Evolutionary conservation across 1,284 basidiomycete genomes (phyloP), one percentile per base, ranked within the genome.

Genomic region (Tilletia indica): DNA sequence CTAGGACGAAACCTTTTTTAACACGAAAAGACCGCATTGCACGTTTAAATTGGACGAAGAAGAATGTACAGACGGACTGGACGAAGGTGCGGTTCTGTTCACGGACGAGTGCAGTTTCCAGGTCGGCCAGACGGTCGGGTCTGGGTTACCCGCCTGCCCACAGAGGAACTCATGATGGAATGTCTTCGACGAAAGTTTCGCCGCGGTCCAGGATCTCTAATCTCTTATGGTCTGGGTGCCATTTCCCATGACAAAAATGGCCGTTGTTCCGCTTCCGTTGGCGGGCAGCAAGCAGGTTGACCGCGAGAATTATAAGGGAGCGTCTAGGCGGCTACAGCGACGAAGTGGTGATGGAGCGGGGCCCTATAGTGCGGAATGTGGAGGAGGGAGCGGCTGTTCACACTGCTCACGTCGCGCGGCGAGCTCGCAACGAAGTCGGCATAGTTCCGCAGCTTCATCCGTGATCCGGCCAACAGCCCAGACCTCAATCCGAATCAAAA

Each of bases 401-500:
- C 19, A 54, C 51, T n/a, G 9, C 51, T 25, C 8, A 11, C n/a
- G 16, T 54, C 25, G 25, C 25, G 25, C 25, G 25, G 25, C 25
- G 25, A 31, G 25, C 25, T 31, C 25, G 25, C 25, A 31, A 31
- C 25, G 25, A 31, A 31, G 25, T 31, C 25, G 25, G 25, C 51
- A n/a, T 25, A 54, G 31, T 54, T 11, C 19, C 19, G 8, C 51
- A 54, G 8, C 8, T n/a, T 11, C 51, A 31, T 31, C 25, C 25
- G 25, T 31, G 25, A 54, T 19, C 70, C 67, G 3, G 21, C 70
- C 42, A 67, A 69, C 21, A 48, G 25, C 16, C 70, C 70, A 31
- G 67, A 71, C 67, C n/a, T 71, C 2, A 71, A 68, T 48, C 70
- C 70, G 51, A 71, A 56, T 25, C 48, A 71, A n/a, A 71, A 71